A percentile compares a stretch with the other conserved stretches of the same genome.
Conservation (phyloP, 2,329 filamentous ascomycete genomes). For the Aphanoascus verrucosus region DNA sequence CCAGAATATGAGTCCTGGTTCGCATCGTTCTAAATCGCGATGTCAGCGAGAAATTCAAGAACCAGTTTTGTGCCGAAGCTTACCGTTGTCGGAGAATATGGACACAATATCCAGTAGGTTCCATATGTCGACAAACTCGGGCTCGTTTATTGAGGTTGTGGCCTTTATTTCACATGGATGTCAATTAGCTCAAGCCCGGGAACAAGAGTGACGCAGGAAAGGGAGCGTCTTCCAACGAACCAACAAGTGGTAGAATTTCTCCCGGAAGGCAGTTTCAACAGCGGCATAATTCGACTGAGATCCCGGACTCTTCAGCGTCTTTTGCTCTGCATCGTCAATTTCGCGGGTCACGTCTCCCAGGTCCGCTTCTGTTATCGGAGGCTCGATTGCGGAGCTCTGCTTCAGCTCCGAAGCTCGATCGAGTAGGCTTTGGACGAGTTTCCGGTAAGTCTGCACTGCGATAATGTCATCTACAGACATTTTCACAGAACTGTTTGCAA, state of each 20-base stretch:
- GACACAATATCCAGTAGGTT: constrained; percentile 88
- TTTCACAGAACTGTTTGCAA: constrained; percentile 9
- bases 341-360: constrained; percentile 38
- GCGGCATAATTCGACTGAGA: constrained; percentile 52
- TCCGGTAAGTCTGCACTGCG: constrained; percentile 37
- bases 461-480: constrained; percentile 29
- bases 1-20: constrained; percentile 75
- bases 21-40: constrained; percentile 37
- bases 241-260: constrained; percentile 67
- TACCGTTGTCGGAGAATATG: constrained; percentile 71
- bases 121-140: constrained; percentile 76
- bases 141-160: constrained; percentile 62
- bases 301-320: constrained; percentile 30
- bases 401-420: constrained; percentile 50
- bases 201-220: background rate
- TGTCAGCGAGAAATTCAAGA: background rate
- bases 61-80: constrained; percentile 30
- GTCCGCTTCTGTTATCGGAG: constrained; percentile 60
- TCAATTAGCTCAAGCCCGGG: background rate
- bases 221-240: constrained; percentile 42
- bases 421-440: constrained; percentile 49
- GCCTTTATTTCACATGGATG: constrained; percentile 41
- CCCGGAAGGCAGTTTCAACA: constrained; percentile 73
- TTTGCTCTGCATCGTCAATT: constrained; percentile 25
- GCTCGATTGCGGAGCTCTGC: constrained; percentile 54